Evolutionary conservation across 208 protist genomes (phyloP), one percentile per base, ranked within the genome.

Genomic region (Trypanosoma theileri): DNA sequence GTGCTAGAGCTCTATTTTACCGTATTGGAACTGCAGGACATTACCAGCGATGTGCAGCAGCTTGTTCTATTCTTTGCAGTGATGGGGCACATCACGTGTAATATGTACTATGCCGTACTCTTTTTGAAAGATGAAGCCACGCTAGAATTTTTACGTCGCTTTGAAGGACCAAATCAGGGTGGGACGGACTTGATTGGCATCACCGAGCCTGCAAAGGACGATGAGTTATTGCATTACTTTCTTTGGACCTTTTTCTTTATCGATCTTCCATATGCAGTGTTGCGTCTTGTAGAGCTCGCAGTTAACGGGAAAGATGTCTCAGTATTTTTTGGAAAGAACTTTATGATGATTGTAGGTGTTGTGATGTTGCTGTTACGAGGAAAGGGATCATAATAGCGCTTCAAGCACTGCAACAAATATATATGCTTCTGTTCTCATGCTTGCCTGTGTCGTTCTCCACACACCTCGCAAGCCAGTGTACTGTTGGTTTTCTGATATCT

Each of bases 191-290:
- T 69, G 9, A 48, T 69, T 17, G 53, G 41, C n/a, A n/a, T 31
- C 13, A 50, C 26, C 12, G 63, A 60, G 12, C 42, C 40, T 35
- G 19, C 63, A 40, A 69, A 21, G 46, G 69, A 74, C 41, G 69
- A 74, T 24, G 55, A 62, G 31, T 31, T 74, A 22, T 21, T 74
- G 10, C 69, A 74, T 57, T 74, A 74, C 42, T 66, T 74, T 22
- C 35, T 74, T 4, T 74, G 69, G 69, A 56, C 54, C 1, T 28
- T 74, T 26, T 68, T 74, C 41, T 74, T 74, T 42, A 74, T 74
- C 35, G 69, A 74, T 45, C 42, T 74, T 31, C 69, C 59, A 17
- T 74, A 66, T 44, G 59, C 58, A 26, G 60, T 67, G 1, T 24
- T 66, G 69, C 59, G 69, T 21, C 46, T 66, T 41, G 69, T 74